Conservation (phyloP, 345 rosid species). For the Brassica nigra region DNA sequence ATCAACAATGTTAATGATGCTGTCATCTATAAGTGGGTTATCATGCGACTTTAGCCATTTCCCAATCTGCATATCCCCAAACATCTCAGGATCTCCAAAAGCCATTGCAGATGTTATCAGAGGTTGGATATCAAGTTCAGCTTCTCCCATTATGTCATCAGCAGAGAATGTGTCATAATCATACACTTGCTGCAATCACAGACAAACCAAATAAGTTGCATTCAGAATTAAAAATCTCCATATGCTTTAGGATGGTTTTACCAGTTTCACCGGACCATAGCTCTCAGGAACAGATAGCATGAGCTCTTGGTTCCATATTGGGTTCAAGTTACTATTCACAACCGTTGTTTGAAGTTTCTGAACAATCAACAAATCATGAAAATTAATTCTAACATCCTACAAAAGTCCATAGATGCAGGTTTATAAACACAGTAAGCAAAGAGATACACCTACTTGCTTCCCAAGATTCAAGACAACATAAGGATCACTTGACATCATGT, state of each 20-base stretch:
- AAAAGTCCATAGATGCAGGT: not conserved
- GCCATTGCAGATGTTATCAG: constrained; percentile 47
- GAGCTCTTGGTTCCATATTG: constrained; percentile 57
- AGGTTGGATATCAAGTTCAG: constrained; percentile 47
- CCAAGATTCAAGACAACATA: constrained; percentile 57
- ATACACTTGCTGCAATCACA: constrained; percentile 40
- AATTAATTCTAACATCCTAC: not conserved
- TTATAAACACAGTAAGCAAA: not conserved
- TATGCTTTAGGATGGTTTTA: constrained; percentile 20
- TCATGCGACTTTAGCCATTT: constrained; percentile 44
- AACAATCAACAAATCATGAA: not conserved
- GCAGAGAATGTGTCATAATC: constrained; percentile 50
- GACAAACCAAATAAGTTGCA: not conserved
- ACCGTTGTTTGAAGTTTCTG: constrained; percentile 48
- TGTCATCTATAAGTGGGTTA: constrained; percentile 41
- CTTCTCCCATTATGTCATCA: constrained; percentile 52
- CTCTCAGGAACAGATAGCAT: constrained; percentile 52
- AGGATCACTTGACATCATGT: constrained; percentile 59
- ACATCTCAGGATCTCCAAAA: constrained; percentile 37
- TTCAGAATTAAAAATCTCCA: not conserved
- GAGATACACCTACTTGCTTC: constrained; percentile 45
- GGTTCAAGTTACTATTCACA: constrained; percentile 55
- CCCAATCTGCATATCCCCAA: constrained; percentile 44
- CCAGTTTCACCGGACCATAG: constrained; percentile 54
- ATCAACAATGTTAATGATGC: constrained; percentile 40